Percentiles rank a stretch among this genome's conserved stretches.
Conservation (phyloP, 345 rosid genomes). For the Noccaea bulbosa region DNA sequence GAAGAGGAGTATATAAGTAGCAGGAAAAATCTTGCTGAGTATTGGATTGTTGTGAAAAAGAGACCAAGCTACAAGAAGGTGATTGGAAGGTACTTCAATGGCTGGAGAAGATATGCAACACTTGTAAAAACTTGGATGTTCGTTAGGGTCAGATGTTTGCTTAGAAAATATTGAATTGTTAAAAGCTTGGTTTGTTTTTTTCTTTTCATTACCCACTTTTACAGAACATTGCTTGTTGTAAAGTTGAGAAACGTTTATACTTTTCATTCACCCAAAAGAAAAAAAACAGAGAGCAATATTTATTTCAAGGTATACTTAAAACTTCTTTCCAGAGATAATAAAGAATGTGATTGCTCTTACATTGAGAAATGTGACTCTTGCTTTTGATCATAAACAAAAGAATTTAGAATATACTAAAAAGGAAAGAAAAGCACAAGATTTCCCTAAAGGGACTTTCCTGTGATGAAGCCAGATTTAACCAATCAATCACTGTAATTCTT, state of each 20-base stretch:
- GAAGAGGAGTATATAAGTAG: slow-evolving; percentile 69
- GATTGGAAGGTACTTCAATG: slow-evolving; percentile 72
- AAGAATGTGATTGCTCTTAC: slow-evolving; percentile 36
- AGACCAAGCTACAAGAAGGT: slow-evolving; percentile 79
- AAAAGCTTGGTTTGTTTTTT: slow-evolving; percentile 28
- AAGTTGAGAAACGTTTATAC: background rate
- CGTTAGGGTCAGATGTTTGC: slow-evolving; percentile 58
- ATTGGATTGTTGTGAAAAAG: slow-evolving; percentile 69
- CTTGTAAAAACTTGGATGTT: slow-evolving; percentile 70
- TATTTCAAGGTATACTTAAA: slow-evolving; percentile 1
- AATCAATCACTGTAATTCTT: slow-evolving; percentile 52
- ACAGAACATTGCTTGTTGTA: slow-evolving; percentile 23
- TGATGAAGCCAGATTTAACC: slow-evolving; percentile 37
- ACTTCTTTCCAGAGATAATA: slow-evolving; percentile 32
- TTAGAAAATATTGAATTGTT: slow-evolving; percentile 59
- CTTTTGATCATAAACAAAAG: slow-evolving; percentile 46
- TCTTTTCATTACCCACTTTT: background rate
- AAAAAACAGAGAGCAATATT: background rate
- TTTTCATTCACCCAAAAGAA: background rate
- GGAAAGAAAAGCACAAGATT: slow-evolving; percentile 42
- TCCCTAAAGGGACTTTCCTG: slow-evolving; percentile 42
- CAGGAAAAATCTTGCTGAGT: slow-evolving; percentile 66
- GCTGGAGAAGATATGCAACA: slow-evolving; percentile 81
- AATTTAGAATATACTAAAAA: slow-evolving; percentile 58
- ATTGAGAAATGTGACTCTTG: slow-evolving; percentile 27